Percentiles rank a stretch among this genome's conserved stretches.
phyloP scores from a whole-genome alignment of 1,284 basidiomycete genomes.

The Fomes fomentarius region DNA sequence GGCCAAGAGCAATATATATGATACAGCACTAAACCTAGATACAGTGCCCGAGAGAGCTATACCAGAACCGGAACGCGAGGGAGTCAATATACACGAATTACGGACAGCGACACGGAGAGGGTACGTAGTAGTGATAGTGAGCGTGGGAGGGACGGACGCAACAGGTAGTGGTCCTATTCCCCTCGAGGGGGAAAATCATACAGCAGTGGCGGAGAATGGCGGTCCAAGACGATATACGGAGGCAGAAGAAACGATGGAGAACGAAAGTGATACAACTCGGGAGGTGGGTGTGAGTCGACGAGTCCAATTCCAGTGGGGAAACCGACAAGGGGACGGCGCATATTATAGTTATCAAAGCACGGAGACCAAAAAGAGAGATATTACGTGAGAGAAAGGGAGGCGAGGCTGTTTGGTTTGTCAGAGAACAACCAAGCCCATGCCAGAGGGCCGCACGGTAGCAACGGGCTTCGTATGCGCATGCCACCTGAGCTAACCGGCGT shows the following conservation, averaged over 20 bases:
- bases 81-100: conserved; percentile 23
- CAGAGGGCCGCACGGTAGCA: conserved; percentile 1
- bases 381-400: conserved; percentile 2
- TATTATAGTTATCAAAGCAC: conserved; percentile 5
- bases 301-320: conserved; percentile 10
- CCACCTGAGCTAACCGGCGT: conserved; percentile 17
- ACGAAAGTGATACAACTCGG: conserved; percentile 25
- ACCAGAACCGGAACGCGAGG: conserved; percentile 4
- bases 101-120: conserved; percentile 5
- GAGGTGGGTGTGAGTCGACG: conserved; percentile 21
- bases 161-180: conserved; percentile 7
- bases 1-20: conserved; percentile 12
- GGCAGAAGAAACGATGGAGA: not conserved
- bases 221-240: not conserved
- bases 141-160: conserved; percentile 16
- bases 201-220: conserved; percentile 3
- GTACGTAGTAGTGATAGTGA: conserved; percentile 7
- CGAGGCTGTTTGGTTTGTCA: not conserved
- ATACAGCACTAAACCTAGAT: conserved; percentile 26
- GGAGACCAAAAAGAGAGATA: not conserved
- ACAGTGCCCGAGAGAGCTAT: conserved; percentile 17
- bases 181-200: conserved; percentile 14
- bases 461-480: conserved; percentile 23
- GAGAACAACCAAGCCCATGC: conserved; percentile 18
- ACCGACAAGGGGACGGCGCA: not conserved